phyloP scores from a whole-genome alignment of 441 rosid genomes.

The Corymbia calophylla region DNA sequence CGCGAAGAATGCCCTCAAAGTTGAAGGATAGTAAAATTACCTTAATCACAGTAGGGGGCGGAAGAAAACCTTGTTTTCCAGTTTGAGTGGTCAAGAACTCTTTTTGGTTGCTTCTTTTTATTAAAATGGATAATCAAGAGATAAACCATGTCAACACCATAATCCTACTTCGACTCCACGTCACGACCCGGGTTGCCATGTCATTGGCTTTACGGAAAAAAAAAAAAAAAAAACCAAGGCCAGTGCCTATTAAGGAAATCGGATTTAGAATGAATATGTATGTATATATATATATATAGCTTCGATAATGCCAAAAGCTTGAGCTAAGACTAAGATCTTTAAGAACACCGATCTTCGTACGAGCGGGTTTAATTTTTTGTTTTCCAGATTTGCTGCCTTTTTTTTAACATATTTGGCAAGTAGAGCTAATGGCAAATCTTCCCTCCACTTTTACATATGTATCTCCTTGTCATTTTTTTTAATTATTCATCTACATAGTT shows the following conservation, averaged over 20 bases:
- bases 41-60: not conserved
- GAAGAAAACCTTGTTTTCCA: too few relatives aligned
- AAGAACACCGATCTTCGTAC: not conserved
- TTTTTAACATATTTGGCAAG: not conserved
- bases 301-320: not conserved
- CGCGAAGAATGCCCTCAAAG: not conserved
- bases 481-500: accelerated
- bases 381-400: not conserved
- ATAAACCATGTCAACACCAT: not conserved
- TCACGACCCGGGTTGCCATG: not conserved
- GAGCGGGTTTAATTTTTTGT: not conserved
- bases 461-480: not conserved
- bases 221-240: not conserved
- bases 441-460: not conserved
- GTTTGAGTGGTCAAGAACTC: not conserved
- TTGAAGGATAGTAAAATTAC: not conserved
- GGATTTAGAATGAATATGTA: too few relatives aligned
- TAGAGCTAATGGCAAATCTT: not conserved
- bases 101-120: not conserved
- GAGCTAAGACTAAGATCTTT: not conserved
- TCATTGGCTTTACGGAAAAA: not conserved
- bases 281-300: too few relatives aligned
- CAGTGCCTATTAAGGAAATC: accelerated
- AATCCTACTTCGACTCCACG: not conserved
- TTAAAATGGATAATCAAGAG: not conserved